Conservation (phyloP, 2,329 filamentous ascomycete genomes). For the Corinectria fuckeliana region DNA sequence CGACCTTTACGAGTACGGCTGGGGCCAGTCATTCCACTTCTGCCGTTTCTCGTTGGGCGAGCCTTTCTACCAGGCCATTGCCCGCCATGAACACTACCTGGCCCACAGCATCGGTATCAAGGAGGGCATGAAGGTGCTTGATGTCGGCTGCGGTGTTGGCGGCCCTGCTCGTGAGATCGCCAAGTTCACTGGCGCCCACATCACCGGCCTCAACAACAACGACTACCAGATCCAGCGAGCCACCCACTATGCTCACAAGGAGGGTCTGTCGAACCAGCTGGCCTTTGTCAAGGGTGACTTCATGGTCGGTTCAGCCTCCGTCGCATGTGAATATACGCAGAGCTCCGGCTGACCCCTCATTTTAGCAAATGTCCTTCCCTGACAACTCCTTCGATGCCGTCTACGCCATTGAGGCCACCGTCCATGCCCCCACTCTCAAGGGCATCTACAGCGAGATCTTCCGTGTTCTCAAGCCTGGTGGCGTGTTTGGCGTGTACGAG, state of each 20-base stretch:
- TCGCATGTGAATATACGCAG: background rate
- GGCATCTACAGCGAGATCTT: constrained; percentile 95
- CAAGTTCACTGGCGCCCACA: constrained; percentile 89
- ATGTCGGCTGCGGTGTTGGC: constrained; percentile 96
- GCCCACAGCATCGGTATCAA: constrained; percentile 87
- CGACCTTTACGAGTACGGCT: constrained; percentile 95
- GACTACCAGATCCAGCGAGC: constrained; percentile 98
- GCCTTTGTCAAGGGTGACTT: constrained; percentile 95
- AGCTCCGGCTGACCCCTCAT: constrained; percentile 17
- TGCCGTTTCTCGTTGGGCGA: constrained; percentile 90
- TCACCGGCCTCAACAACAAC: constrained; percentile 97
- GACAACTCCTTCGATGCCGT: constrained; percentile 93
- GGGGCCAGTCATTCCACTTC: constrained; percentile 97
- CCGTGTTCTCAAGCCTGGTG: constrained; percentile 94
- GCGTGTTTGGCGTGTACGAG: constrained; percentile 96
- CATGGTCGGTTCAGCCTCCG: constrained; percentile 65
- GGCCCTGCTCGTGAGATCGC: constrained; percentile 95
- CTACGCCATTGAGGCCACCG: constrained; percentile 96
- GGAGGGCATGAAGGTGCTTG: constrained; percentile 87
- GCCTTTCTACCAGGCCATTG: constrained; percentile 88
- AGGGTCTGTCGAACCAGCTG: constrained; percentile 80
- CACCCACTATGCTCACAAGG: constrained; percentile 81
- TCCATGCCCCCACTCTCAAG: constrained; percentile 88
- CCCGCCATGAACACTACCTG: constrained; percentile 97
- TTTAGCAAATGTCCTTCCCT: constrained; percentile 91